A percentile compares a stretch with the other conserved stretches of the same genome.
Evolutionary conservation across 805 yeast genomes (phyloP).

Genomic region (Suhomyces vadensis): DNA sequence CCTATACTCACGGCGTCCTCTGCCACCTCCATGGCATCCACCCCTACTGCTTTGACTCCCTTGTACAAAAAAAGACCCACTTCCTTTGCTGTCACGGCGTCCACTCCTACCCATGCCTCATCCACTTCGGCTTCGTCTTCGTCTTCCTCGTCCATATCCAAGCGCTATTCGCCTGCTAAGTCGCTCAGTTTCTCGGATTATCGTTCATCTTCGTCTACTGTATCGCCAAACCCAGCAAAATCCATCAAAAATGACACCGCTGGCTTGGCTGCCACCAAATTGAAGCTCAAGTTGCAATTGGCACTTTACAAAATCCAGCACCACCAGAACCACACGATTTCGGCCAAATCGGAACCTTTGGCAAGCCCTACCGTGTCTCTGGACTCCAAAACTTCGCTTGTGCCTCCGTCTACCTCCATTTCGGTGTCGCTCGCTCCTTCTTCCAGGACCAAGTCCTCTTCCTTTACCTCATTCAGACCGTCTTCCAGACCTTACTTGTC

Average conservation of each 20-base stretch:
- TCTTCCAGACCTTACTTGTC: constrained; percentile 11
- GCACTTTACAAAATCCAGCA: constrained; percentile 42
- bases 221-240: constrained; percentile 1
- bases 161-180: constrained; percentile 11
- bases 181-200: constrained; percentile 30
- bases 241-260: constrained; percentile 30
- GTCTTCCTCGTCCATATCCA: constrained; percentile 7
- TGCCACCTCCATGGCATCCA: constrained; percentile 2
- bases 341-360: neutral
- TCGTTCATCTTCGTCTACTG: constrained; percentile 15
- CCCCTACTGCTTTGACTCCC: constrained; percentile 7
- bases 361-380: neutral
- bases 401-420: neutral
- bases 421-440: neutral
- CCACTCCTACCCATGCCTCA: constrained; percentile 1
- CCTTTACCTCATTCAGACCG: constrained; percentile 15
- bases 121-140: neutral
- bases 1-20: constrained; percentile 2
- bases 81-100: constrained; percentile 3
- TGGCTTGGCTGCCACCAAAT: constrained; percentile 44
- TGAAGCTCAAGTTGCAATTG: constrained; percentile 43
- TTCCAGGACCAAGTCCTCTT: constrained; percentile 8
- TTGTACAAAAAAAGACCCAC: constrained; percentile 7
- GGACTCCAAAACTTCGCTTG: neutral
- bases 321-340: constrained; percentile 1